These are phyloP conservation scores for Ramaria rubella DNA, from an alignment of 768 basidiomycete species.

Conservation along the genomic window DNA sequence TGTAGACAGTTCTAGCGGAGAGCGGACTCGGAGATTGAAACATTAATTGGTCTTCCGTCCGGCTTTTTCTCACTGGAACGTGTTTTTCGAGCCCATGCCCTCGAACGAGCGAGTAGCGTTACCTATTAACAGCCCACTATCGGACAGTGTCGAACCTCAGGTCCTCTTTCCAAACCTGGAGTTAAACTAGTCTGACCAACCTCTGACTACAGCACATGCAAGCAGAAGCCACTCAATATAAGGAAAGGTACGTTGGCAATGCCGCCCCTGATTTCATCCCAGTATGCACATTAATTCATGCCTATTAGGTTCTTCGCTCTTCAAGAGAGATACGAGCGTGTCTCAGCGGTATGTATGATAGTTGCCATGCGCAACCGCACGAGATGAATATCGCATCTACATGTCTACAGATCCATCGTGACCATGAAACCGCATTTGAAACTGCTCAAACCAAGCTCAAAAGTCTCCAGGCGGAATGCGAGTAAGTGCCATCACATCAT, in stretches of 20 bases:
- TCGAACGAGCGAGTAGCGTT: no score
- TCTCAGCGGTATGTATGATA: background rate
- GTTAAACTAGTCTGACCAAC: background rate
- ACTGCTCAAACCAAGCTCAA: slow-evolving; percentile 5
- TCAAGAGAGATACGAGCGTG: background rate
- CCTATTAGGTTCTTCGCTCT: background rate
- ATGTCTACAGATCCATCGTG: slow-evolving; percentile 2
- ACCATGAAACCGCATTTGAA: background rate
- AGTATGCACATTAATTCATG: background rate
- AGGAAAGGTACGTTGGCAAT: background rate
- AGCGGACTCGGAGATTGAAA: no score
- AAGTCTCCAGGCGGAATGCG: slow-evolving; percentile 11
- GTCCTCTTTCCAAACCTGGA: no score
- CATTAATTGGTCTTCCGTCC: no score
- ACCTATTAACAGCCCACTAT: no score
- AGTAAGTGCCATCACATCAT: slow-evolving; percentile 2
- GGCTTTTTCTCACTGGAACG: no score
- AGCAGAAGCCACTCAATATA: background rate
- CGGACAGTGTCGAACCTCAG: no score
- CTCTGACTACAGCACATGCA: background rate
- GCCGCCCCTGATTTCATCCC: background rate
- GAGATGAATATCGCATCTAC: background rate
- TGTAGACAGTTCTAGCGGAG: no score
- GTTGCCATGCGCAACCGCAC: background rate
- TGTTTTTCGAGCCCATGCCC: no score